phyloP scores from a whole-genome alignment of 2,329 filamentous ascomycete genomes.

The Aspergillus ochraceus region DNA sequence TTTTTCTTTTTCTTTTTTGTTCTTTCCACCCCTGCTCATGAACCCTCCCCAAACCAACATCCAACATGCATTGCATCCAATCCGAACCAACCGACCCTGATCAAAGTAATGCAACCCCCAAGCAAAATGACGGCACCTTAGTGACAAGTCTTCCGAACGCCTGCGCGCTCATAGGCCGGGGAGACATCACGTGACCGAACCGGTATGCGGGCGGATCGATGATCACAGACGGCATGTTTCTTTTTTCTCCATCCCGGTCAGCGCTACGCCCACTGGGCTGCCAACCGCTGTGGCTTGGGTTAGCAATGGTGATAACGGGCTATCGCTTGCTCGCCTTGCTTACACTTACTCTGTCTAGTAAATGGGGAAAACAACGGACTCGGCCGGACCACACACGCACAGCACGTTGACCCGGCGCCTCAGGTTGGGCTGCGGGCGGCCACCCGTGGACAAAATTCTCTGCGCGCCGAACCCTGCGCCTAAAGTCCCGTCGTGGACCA shows the following conservation, averaged over 20 bases:
- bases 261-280: constrained; percentile 6
- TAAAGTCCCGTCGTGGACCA: constrained; percentile 1
- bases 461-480: constrained; percentile 2
- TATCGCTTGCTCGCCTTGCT: neutral
- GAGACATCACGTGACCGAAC: constrained; percentile 19
- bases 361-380: neutral
- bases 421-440: constrained; percentile 6
- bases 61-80: constrained; percentile 13
- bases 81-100: constrained; percentile 11
- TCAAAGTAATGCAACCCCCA: constrained; percentile 14
- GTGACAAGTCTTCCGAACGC: constrained; percentile 9
- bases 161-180: constrained; percentile 17
- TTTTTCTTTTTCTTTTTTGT: neutral
- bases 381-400: constrained; percentile 1
- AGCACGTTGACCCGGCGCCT: constrained; percentile 6
- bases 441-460: neutral
- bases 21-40: neutral
- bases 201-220: constrained; percentile 25
- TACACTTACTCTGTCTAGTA: neutral
- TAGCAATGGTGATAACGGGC: neutral
- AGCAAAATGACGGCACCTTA: constrained; percentile 9
- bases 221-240: constrained; percentile 20
- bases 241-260: neutral
- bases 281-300: constrained; percentile 6
- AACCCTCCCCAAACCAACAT: neutral